Percentiles rank a stretch among this genome's conserved stretches.
phyloP scores from a whole-genome alignment of 1,139 yeast genomes.

The Nadsonia commutata region DNA sequence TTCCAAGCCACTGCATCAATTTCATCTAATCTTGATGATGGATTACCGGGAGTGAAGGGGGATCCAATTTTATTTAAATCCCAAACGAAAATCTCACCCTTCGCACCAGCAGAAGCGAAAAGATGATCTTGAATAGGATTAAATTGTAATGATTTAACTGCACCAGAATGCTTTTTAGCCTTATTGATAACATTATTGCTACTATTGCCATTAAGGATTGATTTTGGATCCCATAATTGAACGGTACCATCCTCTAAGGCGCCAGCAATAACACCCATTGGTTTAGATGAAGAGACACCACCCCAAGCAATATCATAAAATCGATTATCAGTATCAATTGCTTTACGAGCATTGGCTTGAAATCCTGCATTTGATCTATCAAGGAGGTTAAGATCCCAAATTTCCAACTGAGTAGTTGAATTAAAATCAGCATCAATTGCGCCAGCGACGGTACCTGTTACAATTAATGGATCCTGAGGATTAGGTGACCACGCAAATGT shows the following conservation, averaged over 20 bases:
- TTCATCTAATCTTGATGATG: conserved; percentile 51
- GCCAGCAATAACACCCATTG: conserved; percentile 60
- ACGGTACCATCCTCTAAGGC: conserved; percentile 76
- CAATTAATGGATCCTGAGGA: conserved; percentile 58
- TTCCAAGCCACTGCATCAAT: conserved; percentile 84
- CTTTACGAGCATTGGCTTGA: conserved; percentile 34
- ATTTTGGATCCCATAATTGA: conserved; percentile 58
- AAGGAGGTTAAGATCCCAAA: conserved; percentile 57
- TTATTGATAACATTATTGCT: conserved; percentile 12
- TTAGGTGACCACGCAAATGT: conserved; percentile 86
- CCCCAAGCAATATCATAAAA: conserved; percentile 87
- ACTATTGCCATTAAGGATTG: conserved; percentile 13
- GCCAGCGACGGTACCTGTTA: conserved; percentile 88
- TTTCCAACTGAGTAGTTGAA: conserved; percentile 57
- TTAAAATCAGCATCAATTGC: conserved; percentile 84
- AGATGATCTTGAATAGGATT: conserved; percentile 60
- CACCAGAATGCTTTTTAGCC: conserved; percentile 49
- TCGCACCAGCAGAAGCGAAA: conserved; percentile 73
- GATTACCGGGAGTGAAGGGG: conserved; percentile 63
- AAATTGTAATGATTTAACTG: conserved; percentile 63
- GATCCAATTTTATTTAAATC: conserved; percentile 47
- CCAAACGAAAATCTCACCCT: conserved; percentile 84
- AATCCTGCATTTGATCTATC: conserved; percentile 23
- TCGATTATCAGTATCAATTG: conserved; percentile 39
- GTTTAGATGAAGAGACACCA: conserved; percentile 38